These are phyloP conservation scores for Cercospora janseana DNA, from an alignment of 2,329 filamentous ascomycete genomes.

Conservation along the genomic window DNA sequence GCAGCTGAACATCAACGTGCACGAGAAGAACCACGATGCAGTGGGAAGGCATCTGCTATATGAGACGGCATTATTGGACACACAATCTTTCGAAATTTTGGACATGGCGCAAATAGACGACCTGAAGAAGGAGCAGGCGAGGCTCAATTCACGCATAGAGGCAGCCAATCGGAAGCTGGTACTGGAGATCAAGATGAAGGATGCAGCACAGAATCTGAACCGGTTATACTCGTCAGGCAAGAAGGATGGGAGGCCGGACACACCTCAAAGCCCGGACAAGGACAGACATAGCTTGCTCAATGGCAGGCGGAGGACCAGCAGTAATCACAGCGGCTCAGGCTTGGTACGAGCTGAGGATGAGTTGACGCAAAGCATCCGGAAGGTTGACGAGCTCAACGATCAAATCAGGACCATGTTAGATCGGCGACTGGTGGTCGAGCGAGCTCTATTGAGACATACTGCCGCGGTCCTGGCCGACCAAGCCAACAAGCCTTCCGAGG, in stretches of 20 bases:
- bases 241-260: conserved; percentile 47
- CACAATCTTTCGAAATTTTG: conserved; percentile 77
- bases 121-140: conserved; percentile 80
- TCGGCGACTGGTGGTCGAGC: conserved; percentile 70
- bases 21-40: conserved; percentile 46
- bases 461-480: conserved; percentile 89
- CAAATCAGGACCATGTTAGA: conserved; percentile 80
- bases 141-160: conserved; percentile 73
- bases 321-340: conserved; percentile 47
- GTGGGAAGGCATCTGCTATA: conserved; percentile 88
- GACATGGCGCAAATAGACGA: conserved; percentile 89
- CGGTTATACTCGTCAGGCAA: conserved; percentile 64
- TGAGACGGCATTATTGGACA: conserved; percentile 89
- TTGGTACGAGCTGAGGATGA: conserved; percentile 67
- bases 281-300: conserved; percentile 51
- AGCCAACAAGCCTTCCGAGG: conserved; percentile 25
- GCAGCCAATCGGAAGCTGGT: conserved; percentile 77
- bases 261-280: conserved; percentile 49
- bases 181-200: conserved; percentile 89
- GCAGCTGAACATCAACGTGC: conserved; percentile 31
- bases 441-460: conserved; percentile 79
- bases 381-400: conserved; percentile 79
- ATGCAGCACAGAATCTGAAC: conserved; percentile 84
- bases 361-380: conserved; percentile 68
- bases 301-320: conserved; percentile 28